Percentiles rank a stretch among this genome's conserved stretches.
phyloP scores from a whole-genome alignment of 2,329 filamentous ascomycete genomes.

The Xylariaceae sp. region DNA sequence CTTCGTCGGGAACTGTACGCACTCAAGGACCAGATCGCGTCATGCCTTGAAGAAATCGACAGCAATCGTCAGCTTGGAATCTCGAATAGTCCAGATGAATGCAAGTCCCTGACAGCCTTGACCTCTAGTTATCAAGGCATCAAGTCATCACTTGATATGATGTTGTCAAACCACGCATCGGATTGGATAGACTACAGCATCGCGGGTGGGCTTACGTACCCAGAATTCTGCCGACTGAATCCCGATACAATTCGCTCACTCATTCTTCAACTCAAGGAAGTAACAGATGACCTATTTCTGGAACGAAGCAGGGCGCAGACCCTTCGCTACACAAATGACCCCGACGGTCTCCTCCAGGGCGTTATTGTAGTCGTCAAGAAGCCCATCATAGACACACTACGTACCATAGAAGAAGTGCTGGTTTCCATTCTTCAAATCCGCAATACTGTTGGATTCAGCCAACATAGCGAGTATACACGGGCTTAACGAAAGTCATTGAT shows the following conservation, averaged over 20 bases:
- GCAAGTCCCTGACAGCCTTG: neutral
- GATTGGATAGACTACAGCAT: conserved; percentile 33
- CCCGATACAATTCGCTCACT: conserved; percentile 33
- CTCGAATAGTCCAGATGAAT: neutral
- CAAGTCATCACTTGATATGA: conserved; percentile 26
- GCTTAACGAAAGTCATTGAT: neutral
- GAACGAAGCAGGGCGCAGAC: conserved; percentile 4
- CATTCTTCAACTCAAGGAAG: conserved; percentile 30
- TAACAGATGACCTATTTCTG: conserved; percentile 26
- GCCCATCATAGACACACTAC: conserved; percentile 10
- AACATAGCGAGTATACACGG: neutral
- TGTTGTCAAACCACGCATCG: conserved; percentile 33
- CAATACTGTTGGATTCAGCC: neutral
- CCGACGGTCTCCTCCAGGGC: conserved; percentile 9
- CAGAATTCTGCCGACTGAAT: conserved; percentile 33
- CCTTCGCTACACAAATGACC: conserved; percentile 19
- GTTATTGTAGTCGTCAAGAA: neutral
- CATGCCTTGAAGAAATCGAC: conserved; percentile 26
- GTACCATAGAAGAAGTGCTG: conserved; percentile 18
- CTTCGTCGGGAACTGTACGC: conserved; percentile 32
- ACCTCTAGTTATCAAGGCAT: conserved; percentile 22
- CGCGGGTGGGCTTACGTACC: conserved; percentile 27
- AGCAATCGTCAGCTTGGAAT: conserved; percentile 3
- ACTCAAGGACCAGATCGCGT: conserved; percentile 34
- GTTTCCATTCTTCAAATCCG: conserved; percentile 14